These are phyloP conservation scores for Ophiostoma himal-ulmi DNA, from an alignment of 2,329 filamentous ascomycete genomes.

Conservation along the genomic window DNA sequence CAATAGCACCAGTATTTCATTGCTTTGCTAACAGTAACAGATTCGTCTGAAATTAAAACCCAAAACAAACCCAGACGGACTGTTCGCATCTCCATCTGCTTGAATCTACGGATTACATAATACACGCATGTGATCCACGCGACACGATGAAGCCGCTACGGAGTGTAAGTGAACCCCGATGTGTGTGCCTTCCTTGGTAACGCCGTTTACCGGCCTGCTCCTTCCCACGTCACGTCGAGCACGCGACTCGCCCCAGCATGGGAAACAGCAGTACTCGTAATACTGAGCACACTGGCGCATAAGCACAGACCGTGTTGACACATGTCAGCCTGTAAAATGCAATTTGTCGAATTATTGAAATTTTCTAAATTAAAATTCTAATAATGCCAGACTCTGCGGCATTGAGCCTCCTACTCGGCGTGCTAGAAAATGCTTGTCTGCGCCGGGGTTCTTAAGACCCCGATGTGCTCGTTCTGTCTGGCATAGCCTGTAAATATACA, in stretches of 20 bases:
- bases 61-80: not conserved
- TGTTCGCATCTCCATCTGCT: not conserved
- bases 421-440: not conserved
- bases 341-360: not conserved
- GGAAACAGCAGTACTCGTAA: not conserved
- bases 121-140: not conserved
- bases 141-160: not conserved
- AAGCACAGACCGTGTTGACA: not conserved
- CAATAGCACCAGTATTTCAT: no score
- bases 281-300: not conserved
- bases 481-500: not conserved
- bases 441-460: conserved; percentile 1
- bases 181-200: not conserved
- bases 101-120: not conserved
- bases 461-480: not conserved
- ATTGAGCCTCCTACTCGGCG: not conserved
- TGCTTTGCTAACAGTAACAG: no score
- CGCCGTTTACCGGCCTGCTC: not conserved
- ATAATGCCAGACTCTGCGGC: no score
- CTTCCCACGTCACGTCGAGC: conserved; percentile 4
- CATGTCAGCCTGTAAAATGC: no score
- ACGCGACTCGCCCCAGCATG: not conserved
- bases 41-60: no score
- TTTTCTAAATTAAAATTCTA: no score
- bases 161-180: conserved; percentile 8